Percentiles rank a stretch among this genome's conserved stretches.
phyloP scores from a whole-genome alignment of 192 early-diverging fungal genomes.

The Lobosporangium transversale region DNA sequence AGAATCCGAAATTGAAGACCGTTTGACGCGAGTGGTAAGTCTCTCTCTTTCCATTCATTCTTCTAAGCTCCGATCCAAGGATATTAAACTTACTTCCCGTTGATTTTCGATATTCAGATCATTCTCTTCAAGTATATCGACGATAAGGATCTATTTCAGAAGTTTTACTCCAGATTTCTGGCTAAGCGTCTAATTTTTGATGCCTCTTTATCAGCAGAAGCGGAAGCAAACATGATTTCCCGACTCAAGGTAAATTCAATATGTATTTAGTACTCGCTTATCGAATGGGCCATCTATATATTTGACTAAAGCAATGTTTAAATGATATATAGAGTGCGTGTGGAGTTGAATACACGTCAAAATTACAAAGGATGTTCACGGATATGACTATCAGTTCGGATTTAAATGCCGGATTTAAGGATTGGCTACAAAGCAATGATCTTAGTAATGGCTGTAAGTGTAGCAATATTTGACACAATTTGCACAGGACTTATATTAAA shows the following conservation, averaged over 20 bases:
- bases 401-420: slow-evolving; percentile 64
- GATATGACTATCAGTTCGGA: slow-evolving; percentile 84
- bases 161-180: slow-evolving; percentile 85
- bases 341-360: slow-evolving; percentile 86
- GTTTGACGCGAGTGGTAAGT: slow-evolving; percentile 68
- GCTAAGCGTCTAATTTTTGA: slow-evolving; percentile 85
- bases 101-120: too few species aligned
- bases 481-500: too few species aligned
- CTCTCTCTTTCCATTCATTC: too few species aligned
- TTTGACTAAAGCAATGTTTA: background rate
- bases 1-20: slow-evolving; percentile 77
- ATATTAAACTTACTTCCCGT: too few species aligned
- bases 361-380: slow-evolving; percentile 89
- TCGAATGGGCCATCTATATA: background rate
- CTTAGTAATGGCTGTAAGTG: slow-evolving; percentile 52
- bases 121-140: slow-evolving; percentile 88
- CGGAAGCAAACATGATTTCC: slow-evolving; percentile 84
- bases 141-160: slow-evolving; percentile 93
- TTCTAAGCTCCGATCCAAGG: background rate
- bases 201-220: slow-evolving; percentile 77
- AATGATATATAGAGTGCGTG: slow-evolving; percentile 65
- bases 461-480: too few species aligned
- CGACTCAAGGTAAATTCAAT: slow-evolving; percentile 71
- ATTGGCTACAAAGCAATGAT: slow-evolving; percentile 51
- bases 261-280: too few species aligned